Evolutionary conservation across 495 filamentous ascomycete genomes (phyloP), one percentile per base, ranked within the genome.

Genomic region (Staphylotrichum tortipilum): DNA sequence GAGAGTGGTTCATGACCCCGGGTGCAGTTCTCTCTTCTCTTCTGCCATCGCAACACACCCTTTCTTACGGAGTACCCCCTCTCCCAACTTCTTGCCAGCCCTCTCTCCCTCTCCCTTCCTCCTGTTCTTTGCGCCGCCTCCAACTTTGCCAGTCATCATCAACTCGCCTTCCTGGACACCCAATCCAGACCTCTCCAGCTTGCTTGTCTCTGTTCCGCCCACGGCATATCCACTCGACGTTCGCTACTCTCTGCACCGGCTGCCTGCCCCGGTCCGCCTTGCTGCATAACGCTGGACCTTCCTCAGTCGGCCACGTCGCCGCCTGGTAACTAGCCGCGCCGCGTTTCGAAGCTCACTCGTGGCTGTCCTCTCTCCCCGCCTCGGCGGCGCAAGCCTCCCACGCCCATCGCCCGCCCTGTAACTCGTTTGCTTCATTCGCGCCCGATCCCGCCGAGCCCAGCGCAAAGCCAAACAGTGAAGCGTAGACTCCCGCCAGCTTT

Each of bases 281-380:
- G 23, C 33, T 36, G 37, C 50, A 31, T 28, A 12, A 10, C 24
- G 8, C 38, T 1, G 28, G 24, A 7, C 41, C 36, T 29, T 33
- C 49, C 36, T 38, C 34, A 30, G 34, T 35, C 35, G 17, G 33
- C 41, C 43, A 52, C 49, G 42, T 52, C 18, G 34, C 41, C 8
- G 3, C 33, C 9, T 26, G n/a, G 7, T 19, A 9, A 26, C 29
- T 7, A 31, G 37, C 42, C 28, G 29, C 50, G 42, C 50, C 41
- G 28, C 42, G 11, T 44, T 41, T 39, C n/a, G 22, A 1, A 15
- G 8, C n/a, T n/a, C n/a, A n/a, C n/a, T n/a, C n/a, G n/a, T n/a
- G n/a, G n/a, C n/a, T n/a, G n/a, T n/a, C n/a, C n/a, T n/a, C n/a
- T n/a, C n/a, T n/a, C n/a, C n/a, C n/a, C n/a, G n/a, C n/a, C n/a